phyloP scores from a whole-genome alignment of 2,329 filamentous ascomycete genomes.

The Botrytis cinerea region DNA sequence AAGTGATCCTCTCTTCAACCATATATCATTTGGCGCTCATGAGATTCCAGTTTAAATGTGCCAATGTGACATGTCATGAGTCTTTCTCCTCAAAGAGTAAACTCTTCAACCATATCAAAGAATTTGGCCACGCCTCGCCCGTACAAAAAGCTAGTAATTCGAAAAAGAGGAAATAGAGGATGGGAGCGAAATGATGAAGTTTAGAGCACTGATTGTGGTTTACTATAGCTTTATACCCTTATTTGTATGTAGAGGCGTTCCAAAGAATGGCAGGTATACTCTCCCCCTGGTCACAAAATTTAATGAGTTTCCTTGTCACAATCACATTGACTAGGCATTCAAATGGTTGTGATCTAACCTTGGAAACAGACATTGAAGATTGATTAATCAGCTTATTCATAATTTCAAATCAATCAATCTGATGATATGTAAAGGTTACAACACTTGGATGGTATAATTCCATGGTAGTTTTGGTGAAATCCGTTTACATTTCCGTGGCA shows the following conservation, averaged over 20 bases:
- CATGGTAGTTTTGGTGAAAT: not conserved
- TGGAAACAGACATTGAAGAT: not conserved
- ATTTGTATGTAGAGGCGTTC: conserved; percentile 23
- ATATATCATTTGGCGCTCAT: conserved; percentile 21
- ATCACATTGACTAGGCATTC: not conserved
- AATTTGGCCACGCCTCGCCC: conserved; percentile 56
- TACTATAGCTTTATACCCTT: conserved; percentile 21
- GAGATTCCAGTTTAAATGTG: conserved; percentile 51
- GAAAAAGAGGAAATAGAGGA: conserved; percentile 31
- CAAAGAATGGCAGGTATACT: not conserved
- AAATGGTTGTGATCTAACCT: not conserved
- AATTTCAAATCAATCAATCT: not conserved
- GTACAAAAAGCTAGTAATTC: conserved; percentile 36
- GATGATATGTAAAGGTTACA: not conserved
- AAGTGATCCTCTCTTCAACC: conserved; percentile 16
- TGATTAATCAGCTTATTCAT: not conserved
- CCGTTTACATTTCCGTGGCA: not conserved
- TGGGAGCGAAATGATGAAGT: not conserved
- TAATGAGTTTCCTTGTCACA: not conserved
- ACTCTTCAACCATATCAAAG: conserved; percentile 63
- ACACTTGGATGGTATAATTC: not conserved
- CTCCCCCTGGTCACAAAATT: not conserved
- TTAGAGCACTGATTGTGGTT: conserved; percentile 12
- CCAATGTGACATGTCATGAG: conserved; percentile 51
- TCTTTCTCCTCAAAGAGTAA: conserved; percentile 61